Conservation (phyloP, 164 flowering plant genomes). For the Buxus sempervirens region DNA sequence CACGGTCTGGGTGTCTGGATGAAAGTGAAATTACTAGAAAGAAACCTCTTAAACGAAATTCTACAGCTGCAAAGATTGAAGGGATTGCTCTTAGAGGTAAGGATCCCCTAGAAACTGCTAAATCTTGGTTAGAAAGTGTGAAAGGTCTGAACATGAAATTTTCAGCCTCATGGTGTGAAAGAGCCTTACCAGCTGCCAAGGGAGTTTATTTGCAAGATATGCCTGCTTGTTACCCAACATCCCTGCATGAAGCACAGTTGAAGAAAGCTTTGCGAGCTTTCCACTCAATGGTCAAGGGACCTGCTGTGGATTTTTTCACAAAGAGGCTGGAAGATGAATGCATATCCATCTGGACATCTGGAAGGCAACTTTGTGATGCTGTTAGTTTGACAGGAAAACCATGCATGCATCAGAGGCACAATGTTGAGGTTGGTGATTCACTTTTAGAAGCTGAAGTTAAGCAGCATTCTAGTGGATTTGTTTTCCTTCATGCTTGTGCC, state of each 20-base stretch:
- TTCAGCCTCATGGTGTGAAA: slow-evolving; percentile 81
- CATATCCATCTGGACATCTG: slow-evolving; percentile 71
- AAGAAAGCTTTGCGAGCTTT: slow-evolving; percentile 68
- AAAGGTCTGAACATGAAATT: slow-evolving; percentile 62
- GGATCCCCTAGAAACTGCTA: slow-evolving; percentile 52
- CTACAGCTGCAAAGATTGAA: slow-evolving; percentile 26
- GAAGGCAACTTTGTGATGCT: slow-evolving; percentile 92
- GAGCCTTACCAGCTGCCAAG: slow-evolving; percentile 71
- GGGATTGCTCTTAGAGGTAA: slow-evolving; percentile 26
- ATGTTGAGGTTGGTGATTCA: slow-evolving; percentile 22
- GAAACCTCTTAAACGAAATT: slow-evolving; percentile 34
- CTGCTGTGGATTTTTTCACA: slow-evolving; percentile 50
- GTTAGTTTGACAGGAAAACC: slow-evolving; percentile 92
- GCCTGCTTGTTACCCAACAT: slow-evolving; percentile 78
- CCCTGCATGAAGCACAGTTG: slow-evolving; percentile 60
- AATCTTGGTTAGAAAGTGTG: slow-evolving; percentile 61
- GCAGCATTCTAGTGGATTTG: slow-evolving; percentile 83
- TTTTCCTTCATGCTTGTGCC: slow-evolving; percentile 93
- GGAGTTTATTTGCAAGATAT: slow-evolving; percentile 68
- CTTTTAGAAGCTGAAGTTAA: slow-evolving; percentile 27
- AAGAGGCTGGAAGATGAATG: slow-evolving; percentile 78
- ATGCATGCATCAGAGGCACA: slow-evolving; percentile 85
- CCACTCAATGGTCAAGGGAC: slow-evolving; percentile 79
- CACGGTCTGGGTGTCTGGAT: slow-evolving; percentile 35
- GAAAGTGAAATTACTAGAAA: slow-evolving; percentile 38